These are phyloP conservation scores for Magnaporthiopsis rhizophila DNA, from an alignment of 2,329 filamentous ascomycete species.

Conservation along the genomic window DNA sequence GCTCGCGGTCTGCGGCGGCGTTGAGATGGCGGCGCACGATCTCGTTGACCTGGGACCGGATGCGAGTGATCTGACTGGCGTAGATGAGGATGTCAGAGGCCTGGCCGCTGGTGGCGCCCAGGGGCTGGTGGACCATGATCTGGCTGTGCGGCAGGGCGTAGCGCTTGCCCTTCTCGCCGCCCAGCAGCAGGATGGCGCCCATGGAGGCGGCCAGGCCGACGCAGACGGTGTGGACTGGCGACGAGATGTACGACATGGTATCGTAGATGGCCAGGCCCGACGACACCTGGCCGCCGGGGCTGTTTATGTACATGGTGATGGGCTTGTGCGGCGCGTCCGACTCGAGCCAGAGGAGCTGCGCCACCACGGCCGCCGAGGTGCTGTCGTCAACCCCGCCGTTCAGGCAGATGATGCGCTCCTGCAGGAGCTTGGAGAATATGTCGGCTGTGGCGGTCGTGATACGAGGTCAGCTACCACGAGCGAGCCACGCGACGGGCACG, in stretches of 20 bases:
- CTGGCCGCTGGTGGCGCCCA: constrained; percentile 60
- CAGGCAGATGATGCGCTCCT: constrained; percentile 90
- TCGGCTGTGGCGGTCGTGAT: constrained; percentile 47
- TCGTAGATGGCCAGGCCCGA: constrained; percentile 91
- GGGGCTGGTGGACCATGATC: constrained; percentile 96
- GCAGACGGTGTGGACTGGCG: constrained; percentile 89
- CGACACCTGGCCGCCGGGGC: constrained; percentile 84
- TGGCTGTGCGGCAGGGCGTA: constrained; percentile 88
- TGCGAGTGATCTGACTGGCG: constrained; percentile 88
- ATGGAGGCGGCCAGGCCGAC: constrained; percentile 92
- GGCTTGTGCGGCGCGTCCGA: constrained; percentile 91
- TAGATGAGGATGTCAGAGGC: constrained; percentile 88
- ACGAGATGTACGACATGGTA: constrained; percentile 95
- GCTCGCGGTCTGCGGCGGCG: constrained; percentile 63
- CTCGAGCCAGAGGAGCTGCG: constrained; percentile 95
- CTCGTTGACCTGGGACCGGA: constrained; percentile 76
- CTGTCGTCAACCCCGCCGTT: constrained; percentile 88
- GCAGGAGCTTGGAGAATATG: constrained; percentile 72
- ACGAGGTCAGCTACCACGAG: not conserved
- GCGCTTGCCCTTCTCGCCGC: constrained; percentile 75
- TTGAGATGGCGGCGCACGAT: constrained; percentile 88
- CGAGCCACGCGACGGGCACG: not conserved
- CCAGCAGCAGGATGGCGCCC: constrained; percentile 82
- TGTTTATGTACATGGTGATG: constrained; percentile 98
- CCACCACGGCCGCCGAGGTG: constrained; percentile 87